Conservation (phyloP, 2,329 filamentous ascomycete genomes). For the Penicillium sp. region DNA sequence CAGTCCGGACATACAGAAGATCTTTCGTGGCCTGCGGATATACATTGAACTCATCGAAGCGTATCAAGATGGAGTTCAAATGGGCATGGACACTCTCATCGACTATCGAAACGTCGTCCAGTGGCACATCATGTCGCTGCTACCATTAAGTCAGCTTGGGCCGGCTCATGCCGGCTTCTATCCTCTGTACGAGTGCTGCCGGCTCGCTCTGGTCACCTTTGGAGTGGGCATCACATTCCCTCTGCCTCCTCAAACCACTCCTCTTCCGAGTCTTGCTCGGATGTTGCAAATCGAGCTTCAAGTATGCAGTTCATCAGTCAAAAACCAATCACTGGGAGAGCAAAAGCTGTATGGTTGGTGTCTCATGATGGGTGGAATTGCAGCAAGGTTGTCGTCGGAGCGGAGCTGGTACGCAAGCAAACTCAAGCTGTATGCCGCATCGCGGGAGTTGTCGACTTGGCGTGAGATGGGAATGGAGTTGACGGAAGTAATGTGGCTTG, state of each 20-base stretch:
- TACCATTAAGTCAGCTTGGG: slow-evolving; percentile 3
- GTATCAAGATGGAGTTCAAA: slow-evolving; percentile 4
- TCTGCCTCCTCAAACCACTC: background rate
- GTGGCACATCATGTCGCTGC: slow-evolving; percentile 11
- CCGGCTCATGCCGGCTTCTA: background rate
- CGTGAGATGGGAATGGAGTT: background rate
- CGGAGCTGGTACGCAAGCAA: background rate
- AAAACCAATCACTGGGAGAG: background rate
- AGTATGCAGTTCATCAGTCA: background rate
- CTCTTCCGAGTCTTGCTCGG: background rate
- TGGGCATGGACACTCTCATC: slow-evolving; percentile 6
- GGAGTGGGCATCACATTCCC: background rate
- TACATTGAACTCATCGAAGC: slow-evolving; percentile 4
- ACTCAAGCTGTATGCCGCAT: background rate
- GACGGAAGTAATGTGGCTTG: background rate
- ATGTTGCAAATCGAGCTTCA: background rate
- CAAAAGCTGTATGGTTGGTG: background rate
- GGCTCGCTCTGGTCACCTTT: background rate
- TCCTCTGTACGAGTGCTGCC: background rate
- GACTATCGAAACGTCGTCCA: slow-evolving; percentile 9
- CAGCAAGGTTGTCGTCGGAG: background rate
- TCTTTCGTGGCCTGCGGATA: background rate
- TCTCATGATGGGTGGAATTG: background rate
- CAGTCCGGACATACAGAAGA: background rate
- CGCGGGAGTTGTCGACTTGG: background rate